Conservation (phyloP, 75 land plant species). For the Gnetum montanum region DNA sequence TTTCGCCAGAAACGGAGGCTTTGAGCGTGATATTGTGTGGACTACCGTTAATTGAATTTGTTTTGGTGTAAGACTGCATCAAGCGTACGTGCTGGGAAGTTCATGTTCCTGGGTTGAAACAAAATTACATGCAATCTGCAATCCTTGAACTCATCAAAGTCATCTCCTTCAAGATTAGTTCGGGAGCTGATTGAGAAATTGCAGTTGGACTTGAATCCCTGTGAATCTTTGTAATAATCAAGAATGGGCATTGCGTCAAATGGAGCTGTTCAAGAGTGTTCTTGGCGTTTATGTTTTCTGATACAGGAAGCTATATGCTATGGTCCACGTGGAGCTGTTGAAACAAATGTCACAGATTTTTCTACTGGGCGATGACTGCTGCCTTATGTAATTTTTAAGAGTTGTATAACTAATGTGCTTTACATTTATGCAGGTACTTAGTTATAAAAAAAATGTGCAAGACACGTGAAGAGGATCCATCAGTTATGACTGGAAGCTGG, state of each 20-base stretch:
- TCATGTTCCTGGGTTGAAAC: conserved; percentile 10
- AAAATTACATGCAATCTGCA: conserved; percentile 5
- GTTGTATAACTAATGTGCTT: not conserved
- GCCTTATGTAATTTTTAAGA: not conserved
- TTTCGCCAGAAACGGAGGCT: conserved; percentile 35
- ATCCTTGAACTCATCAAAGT: conserved; percentile 9
- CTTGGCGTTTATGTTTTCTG: conserved; percentile 42
- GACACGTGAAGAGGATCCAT: not conserved
- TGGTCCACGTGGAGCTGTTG: conserved; percentile 20
- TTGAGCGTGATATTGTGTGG: conserved; percentile 8
- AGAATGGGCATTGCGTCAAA: conserved; percentile 18
- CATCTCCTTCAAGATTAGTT: conserved; percentile 13
- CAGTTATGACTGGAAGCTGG: not conserved
- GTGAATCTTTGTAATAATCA: conserved; percentile 22
- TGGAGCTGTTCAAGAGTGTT: conserved; percentile 44
- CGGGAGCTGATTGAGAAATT: conserved; percentile 25
- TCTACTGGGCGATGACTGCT: conserved; percentile 5
- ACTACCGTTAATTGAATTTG: not conserved
- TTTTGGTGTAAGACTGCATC: conserved; percentile 17
- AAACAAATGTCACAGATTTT: conserved; percentile 12
- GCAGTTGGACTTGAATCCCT: conserved; percentile 16
- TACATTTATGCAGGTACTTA: not conserved
- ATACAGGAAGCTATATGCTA: conserved; percentile 26
- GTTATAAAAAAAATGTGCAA: not conserved
- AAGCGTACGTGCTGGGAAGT: conserved; percentile 19